Conservation (phyloP, 2,329 filamentous ascomycete species). For the Xylariaceae sp. region DNA sequence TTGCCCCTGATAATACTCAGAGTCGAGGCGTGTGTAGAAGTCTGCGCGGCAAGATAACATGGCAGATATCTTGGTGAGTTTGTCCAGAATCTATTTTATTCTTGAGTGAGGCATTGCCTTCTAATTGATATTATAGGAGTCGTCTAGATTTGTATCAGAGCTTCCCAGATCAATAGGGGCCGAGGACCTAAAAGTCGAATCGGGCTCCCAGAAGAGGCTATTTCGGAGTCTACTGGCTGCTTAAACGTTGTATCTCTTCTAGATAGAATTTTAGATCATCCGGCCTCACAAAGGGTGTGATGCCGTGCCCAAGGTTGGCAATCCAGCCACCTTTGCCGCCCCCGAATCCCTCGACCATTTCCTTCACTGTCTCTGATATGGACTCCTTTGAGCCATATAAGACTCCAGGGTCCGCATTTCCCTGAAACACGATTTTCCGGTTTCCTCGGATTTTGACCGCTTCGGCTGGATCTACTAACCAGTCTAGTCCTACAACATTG, state of each 20-base stretch:
- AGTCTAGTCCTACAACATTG: constrained; percentile 92
- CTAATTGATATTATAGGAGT: constrained; percentile 34
- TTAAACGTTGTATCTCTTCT: constrained; percentile 81
- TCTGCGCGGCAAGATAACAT: constrained; percentile 61
- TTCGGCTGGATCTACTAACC: constrained; percentile 87
- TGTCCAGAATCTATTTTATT: background rate
- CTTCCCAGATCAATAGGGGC: constrained; percentile 31
- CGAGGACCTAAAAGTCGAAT: background rate
- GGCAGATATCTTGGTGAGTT: constrained; percentile 65
- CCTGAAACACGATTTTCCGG: constrained; percentile 80
- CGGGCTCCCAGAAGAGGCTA: background rate
- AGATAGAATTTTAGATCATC: constrained; percentile 95
- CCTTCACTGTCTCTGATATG: constrained; percentile 81
- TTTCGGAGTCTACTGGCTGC: constrained; percentile 46
- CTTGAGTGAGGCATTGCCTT: background rate
- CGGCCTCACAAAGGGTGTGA: constrained; percentile 93
- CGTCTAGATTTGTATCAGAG: constrained; percentile 36
- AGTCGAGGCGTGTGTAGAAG: constrained; percentile 68
- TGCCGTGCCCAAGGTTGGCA: constrained; percentile 93
- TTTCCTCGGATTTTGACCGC: constrained; percentile 80
- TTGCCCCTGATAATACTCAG: constrained; percentile 63
- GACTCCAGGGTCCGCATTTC: constrained; percentile 93
- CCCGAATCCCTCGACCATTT: constrained; percentile 87
- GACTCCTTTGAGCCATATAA: constrained; percentile 83
- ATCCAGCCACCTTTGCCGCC: constrained; percentile 88